Evolutionary conservation across 2,329 filamentous ascomycete species (phyloP).

Genomic region (Aspergillus floridensis): DNA sequence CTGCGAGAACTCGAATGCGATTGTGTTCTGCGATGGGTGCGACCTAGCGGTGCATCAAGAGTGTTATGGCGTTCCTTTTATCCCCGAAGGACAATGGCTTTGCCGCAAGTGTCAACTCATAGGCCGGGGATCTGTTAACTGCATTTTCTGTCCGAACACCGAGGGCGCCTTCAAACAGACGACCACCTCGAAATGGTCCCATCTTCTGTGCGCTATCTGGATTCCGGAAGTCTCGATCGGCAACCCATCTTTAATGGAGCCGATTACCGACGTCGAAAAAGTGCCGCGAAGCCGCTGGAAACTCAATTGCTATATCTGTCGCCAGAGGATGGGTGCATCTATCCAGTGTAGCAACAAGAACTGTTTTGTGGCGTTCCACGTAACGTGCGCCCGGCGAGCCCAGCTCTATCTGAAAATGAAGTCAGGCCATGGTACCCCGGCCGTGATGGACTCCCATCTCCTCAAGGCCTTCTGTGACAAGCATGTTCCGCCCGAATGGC

Average conservation of each 20-base stretch:
- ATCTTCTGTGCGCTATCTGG: slow-evolving; percentile 96
- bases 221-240: slow-evolving; percentile 95
- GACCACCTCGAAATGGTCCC: slow-evolving; percentile 92
- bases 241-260: slow-evolving; percentile 97
- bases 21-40: slow-evolving; percentile 97
- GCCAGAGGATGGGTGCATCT: slow-evolving; percentile 95
- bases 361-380: slow-evolving; percentile 95
- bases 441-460: slow-evolving; percentile 74
- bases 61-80: slow-evolving; percentile 97
- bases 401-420: slow-evolving; percentile 96
- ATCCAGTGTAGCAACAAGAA: slow-evolving; percentile 98
- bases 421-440: slow-evolving; percentile 74
- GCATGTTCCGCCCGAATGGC: slow-evolving; percentile 87
- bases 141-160: slow-evolving; percentile 97
- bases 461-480: slow-evolving; percentile 95
- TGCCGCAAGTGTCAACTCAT: slow-evolving; percentile 96
- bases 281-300: slow-evolving; percentile 94
- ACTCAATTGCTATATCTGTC: slow-evolving; percentile 91
- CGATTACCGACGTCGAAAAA: slow-evolving; percentile 96
- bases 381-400: slow-evolving; percentile 87
- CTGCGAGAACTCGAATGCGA: slow-evolving; percentile 98
- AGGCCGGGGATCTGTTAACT: slow-evolving; percentile 86
- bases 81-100: slow-evolving; percentile 97
- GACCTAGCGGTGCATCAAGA: slow-evolving; percentile 97
- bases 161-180: slow-evolving; percentile 99